Evolutionary conservation across 768 basidiomycete species (phyloP).

Genomic region (Collybiopsis confluens): DNA sequence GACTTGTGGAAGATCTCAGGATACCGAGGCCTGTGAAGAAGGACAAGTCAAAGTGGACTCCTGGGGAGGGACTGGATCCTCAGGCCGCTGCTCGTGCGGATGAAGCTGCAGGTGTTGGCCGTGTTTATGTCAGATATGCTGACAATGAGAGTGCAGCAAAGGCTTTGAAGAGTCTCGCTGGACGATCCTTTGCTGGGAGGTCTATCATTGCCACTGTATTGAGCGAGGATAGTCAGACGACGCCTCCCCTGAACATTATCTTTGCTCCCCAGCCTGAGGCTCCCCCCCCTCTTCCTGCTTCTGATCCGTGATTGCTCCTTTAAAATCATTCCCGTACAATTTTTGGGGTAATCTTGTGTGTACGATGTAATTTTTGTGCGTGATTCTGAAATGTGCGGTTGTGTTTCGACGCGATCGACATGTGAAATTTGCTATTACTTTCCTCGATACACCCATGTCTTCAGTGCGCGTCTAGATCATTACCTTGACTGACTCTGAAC

Average conservation of each 20-base stretch:
- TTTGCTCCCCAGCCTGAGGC: slow-evolving; percentile 63
- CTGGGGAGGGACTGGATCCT: slow-evolving; percentile 57
- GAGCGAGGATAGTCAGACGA: slow-evolving; percentile 79
- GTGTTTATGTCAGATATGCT: slow-evolving; percentile 89
- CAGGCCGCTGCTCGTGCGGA: slow-evolving; percentile 71
- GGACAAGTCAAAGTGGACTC: slow-evolving; percentile 74
- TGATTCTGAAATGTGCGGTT: too few relatives aligned
- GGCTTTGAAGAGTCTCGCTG: slow-evolving; percentile 86
- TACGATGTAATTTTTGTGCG: too few relatives aligned
- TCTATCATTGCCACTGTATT: slow-evolving; percentile 85
- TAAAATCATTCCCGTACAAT: too few relatives aligned
- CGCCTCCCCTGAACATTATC: slow-evolving; percentile 76
- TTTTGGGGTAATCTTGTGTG: too few relatives aligned
- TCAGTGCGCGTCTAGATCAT: background rate
- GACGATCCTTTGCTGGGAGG: slow-evolving; percentile 80
- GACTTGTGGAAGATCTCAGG: slow-evolving; percentile 76
- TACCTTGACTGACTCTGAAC: background rate
- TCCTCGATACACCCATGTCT: background rate
- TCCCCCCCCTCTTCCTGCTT: slow-evolving; percentile 2
- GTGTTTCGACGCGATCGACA: background rate
- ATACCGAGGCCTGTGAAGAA: slow-evolving; percentile 88
- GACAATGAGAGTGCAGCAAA: slow-evolving; percentile 55
- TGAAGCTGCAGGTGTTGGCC: slow-evolving; percentile 89
- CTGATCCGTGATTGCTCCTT: background rate
- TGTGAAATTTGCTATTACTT: background rate